Base-by-base conservation (phyloP, 108 stramenopile species). In the Aurantiochytrium sp. region DNA sequence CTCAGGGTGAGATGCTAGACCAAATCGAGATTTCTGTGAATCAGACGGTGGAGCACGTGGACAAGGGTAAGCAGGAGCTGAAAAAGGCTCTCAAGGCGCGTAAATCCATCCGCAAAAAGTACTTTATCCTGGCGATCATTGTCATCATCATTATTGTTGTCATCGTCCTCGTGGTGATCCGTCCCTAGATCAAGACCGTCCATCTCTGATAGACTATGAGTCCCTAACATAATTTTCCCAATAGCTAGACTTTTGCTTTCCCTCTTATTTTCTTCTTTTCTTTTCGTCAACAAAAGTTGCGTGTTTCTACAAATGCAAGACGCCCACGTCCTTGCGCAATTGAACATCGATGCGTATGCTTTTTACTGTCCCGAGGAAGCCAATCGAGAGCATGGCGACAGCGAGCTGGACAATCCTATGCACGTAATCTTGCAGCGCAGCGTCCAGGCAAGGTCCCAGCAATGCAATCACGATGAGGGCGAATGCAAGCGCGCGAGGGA, bases 11-110 rank as follows among this genome's bases (percentile, higher is more conserved):
- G 90, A 89, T 98, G 89, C 91, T 99, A 58, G 98, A 99, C 91
- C 98, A 98, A 89, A 99, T 99, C 91, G 98, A 98, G 89, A 96
- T 93, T 91, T 97, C 98, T 93, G 99, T 99, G 44, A 95, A 96
- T 60, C 89, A 92, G 5, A 98, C 99, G 0, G 95, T 92, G 49
- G 98, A 99, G 88, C 97, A 98, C 93, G 95, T 99, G 3, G 97
- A 97, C 90, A 96, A 98, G 72, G 99, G 95, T 5, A 99, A 98
- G 92, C 93, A 93, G 35, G 94, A 98, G 87, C 92, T 97, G 5
- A 89, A 96, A 87, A 88, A 95, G 72, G 97, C 99, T 6, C 98
- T 98, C 88, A 94, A 96, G 91, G 94, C 95, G 90, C 96, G 96
- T 89, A 95, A 95, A 89, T 92, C 93, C 57, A 98, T 97, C 91